Conservation (phyloP, 2,329 filamentous ascomycete species). For the Metarhizium brunneum region DNA sequence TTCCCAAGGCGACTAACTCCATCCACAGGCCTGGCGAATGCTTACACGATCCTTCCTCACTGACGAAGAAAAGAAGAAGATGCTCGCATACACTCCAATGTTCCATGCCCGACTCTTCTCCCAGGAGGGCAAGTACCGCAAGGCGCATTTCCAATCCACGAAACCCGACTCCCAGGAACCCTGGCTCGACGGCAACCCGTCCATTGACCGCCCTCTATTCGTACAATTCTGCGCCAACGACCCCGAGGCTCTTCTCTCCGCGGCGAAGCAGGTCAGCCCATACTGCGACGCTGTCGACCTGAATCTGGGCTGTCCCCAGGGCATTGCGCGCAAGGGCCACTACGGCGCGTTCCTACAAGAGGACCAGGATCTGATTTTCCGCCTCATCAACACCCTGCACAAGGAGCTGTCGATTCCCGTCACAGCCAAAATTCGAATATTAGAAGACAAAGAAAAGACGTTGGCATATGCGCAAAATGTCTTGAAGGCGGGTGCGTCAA, state of each 20-base stretch:
- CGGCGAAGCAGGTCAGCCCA: slow-evolving; percentile 69
- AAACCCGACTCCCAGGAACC: slow-evolving; percentile 24
- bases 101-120: slow-evolving; percentile 84
- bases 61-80: slow-evolving; percentile 47
- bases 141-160: slow-evolving; percentile 69
- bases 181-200: slow-evolving; percentile 80
- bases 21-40: slow-evolving; percentile 79
- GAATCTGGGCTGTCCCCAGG: slow-evolving; percentile 92
- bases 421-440: slow-evolving; percentile 87
- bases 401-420: slow-evolving; percentile 71
- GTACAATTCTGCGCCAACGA: slow-evolving; percentile 96
- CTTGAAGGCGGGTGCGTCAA: slow-evolving; percentile 77
- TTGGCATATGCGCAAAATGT: slow-evolving; percentile 85
- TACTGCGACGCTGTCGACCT: slow-evolving; percentile 94
- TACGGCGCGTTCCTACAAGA: slow-evolving; percentile 96
- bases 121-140: slow-evolving; percentile 67
- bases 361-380: slow-evolving; percentile 73
- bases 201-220: slow-evolving; percentile 78
- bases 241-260: slow-evolving; percentile 66
- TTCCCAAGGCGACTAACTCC: background rate
- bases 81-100: slow-evolving; percentile 94
- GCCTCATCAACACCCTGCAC: slow-evolving; percentile 78
- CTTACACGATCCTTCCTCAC: slow-evolving; percentile 88
- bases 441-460: slow-evolving; percentile 80
- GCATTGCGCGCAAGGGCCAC: slow-evolving; percentile 81